These are phyloP conservation scores for Serpula lacrymans DNA, from an alignment of 768 basidiomycete species.

Conservation along the genomic window DNA sequence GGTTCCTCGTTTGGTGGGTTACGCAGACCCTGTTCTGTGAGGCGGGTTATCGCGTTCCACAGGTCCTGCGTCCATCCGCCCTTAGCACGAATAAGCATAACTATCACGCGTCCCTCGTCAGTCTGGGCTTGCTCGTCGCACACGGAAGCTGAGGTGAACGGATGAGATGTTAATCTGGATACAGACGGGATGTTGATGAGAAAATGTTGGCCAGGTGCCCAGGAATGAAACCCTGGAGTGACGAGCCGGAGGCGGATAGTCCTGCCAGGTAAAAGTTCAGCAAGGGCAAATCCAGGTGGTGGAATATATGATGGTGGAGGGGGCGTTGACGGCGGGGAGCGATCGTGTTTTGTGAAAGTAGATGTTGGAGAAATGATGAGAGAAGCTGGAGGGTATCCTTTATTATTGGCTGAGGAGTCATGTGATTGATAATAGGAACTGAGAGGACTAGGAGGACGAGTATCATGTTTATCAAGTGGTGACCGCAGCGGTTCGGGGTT, in stretches of 20 bases:
- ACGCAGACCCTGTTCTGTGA: constrained; percentile 28
- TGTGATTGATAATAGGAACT: constrained; percentile 14
- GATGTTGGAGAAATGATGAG: constrained; percentile 2
- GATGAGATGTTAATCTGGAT: constrained; percentile 60
- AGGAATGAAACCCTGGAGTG: constrained; percentile 51
- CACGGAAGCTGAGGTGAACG: constrained; percentile 67
- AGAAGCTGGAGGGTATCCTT: constrained; percentile 2
- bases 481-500: constrained; percentile 3
- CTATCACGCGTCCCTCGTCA: constrained; percentile 51
- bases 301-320: constrained; percentile 35
- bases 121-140: constrained; percentile 44
- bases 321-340: background rate
- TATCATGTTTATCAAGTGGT: constrained; percentile 5
- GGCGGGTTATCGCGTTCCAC: constrained; percentile 49
- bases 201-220: constrained; percentile 82
- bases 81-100: constrained; percentile 67
- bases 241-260: constrained; percentile 68
- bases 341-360: constrained; percentile 1
- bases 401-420: background rate
- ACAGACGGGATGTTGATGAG: constrained; percentile 64
- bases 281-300: constrained; percentile 66
- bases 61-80: constrained; percentile 66
- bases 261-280: constrained; percentile 64
- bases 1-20: constrained; percentile 27
- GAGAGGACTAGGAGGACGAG: constrained; percentile 22